phyloP scores from a whole-genome alignment of 2,329 filamentous ascomycete species.

The Botryotinia globosa region DNA sequence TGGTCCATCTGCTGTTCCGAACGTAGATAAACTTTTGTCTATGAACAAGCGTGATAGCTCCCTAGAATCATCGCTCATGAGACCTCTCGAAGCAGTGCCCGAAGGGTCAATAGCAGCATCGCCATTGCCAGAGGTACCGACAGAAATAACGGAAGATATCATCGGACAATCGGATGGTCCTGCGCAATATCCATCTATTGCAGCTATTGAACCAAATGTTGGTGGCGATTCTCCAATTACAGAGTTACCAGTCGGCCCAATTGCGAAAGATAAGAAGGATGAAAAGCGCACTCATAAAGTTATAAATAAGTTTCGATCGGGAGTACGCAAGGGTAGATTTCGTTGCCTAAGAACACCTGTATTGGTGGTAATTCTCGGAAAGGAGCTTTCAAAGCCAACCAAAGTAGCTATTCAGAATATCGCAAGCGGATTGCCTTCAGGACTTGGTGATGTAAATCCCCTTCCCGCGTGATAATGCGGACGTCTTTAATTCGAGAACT shows the following conservation, averaged over 20 bases:
- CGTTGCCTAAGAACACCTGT: constrained; percentile 22
- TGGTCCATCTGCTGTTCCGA: background rate
- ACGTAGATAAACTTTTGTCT: background rate
- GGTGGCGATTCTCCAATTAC: constrained; percentile 1
- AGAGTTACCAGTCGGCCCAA: background rate
- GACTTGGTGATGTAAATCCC: constrained; percentile 5
- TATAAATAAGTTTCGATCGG: constrained; percentile 14
- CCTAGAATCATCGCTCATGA: background rate
- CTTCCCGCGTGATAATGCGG: constrained; percentile 4
- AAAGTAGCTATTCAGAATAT: constrained; percentile 17
- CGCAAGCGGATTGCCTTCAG: constrained; percentile 13
- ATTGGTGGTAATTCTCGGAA: constrained; percentile 22
- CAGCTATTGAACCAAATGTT: background rate
- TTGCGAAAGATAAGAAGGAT: background rate
- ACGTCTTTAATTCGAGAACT: constrained; percentile 10
- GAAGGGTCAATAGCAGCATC: background rate
- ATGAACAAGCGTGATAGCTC: constrained; percentile 13
- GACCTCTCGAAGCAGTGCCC: background rate
- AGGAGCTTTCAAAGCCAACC: constrained; percentile 24
- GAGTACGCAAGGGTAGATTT: constrained; percentile 16
- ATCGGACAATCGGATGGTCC: constrained; percentile 16
- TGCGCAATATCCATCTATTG: background rate
- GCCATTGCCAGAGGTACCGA: background rate
- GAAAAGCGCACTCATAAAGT: constrained; percentile 14
- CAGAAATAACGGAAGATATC: background rate